A percentile compares a stretch with the other conserved stretches of the same genome.
These are phyloP conservation scores for Colletotrichum acutatum DNA, from an alignment of 2,329 filamentous ascomycete species.

Conservation along the genomic window DNA sequence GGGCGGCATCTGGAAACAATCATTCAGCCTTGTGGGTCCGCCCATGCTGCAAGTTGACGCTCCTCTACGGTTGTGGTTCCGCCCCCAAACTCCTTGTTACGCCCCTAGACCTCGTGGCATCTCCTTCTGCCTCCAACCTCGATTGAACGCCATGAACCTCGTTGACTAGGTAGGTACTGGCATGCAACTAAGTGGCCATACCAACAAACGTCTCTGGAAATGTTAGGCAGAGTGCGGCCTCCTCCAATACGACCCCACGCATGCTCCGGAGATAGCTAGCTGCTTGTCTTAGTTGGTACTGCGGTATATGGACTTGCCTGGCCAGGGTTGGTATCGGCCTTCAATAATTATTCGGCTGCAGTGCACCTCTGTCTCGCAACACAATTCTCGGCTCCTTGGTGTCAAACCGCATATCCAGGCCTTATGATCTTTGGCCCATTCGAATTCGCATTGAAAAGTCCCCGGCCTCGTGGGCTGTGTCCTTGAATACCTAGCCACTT, in stretches of 20 bases:
- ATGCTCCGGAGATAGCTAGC: neutral
- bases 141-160: neutral
- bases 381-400: neutral
- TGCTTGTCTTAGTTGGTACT: neutral
- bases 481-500: neutral
- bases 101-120: neutral
- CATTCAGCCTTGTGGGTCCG: slow-evolving; percentile 34
- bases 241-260: neutral
- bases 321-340: neutral
- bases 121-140: neutral
- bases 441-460: neutral
- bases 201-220: neutral
- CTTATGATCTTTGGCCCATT: neutral
- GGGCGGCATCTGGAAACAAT: slow-evolving; percentile 1
- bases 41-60: neutral
- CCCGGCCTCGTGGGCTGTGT: neutral
- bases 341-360: neutral
- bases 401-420: neutral
- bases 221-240: neutral
- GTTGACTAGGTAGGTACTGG: neutral
- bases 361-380: neutral
- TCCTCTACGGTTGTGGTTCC: neutral
- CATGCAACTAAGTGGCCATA: too few species aligned
- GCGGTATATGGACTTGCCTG: neutral
- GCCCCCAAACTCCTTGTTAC: neutral